Base-by-base conservation (phyloP, 108 stramenopile species). In the Seminavis robusta region DNA sequence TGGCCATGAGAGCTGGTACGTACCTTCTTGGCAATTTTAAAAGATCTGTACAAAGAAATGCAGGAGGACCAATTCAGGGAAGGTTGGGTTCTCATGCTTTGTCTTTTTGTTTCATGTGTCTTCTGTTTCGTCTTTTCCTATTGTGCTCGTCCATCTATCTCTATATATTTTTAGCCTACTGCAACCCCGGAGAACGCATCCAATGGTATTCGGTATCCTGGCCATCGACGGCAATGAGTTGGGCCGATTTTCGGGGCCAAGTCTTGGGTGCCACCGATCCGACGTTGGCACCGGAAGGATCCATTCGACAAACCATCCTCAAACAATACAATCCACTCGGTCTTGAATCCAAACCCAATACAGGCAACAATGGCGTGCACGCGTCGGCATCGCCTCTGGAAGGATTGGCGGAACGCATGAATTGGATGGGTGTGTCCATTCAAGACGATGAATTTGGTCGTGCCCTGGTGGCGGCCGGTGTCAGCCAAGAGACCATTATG, bases 311-410 rank as follows among this genome's bases (percentile, higher is more conserved):
- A 27, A 56, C 66, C 13, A 87, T 92, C 52, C 63, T 86, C n/a
- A 67, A 81, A 26, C 42, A 74, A 26, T 84, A 81, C 67, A 65
- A 64, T 37, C 51, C 49, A 6, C 72, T 89, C 42, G 92, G 92
- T 24, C 56, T 94, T 9, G 61, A 44, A 20, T 59, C 56, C 11
- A 61, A 65, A 19, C 92, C 92, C 10, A 86, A 94, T 76, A 86
- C 81, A 20, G 92, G 89, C 26, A 87, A 94, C 71, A 94, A 94
- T 60, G 86, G 92, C 33, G 89, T 94, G 33, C 93, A 91, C 54
- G 89, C 89, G 5, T 63, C 58, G 53, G 93, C 93, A n/a, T 78
- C 76, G 60, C 93, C 93, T 37, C 87, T 94, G 36, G 93, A 94
- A 64, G 93, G 86, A 2, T 61, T 88, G 17, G 89, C 89, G 2